Evolutionary conservation across 129 eudicot genomes (phyloP).

Genomic region (Mikania micrantha): DNA sequence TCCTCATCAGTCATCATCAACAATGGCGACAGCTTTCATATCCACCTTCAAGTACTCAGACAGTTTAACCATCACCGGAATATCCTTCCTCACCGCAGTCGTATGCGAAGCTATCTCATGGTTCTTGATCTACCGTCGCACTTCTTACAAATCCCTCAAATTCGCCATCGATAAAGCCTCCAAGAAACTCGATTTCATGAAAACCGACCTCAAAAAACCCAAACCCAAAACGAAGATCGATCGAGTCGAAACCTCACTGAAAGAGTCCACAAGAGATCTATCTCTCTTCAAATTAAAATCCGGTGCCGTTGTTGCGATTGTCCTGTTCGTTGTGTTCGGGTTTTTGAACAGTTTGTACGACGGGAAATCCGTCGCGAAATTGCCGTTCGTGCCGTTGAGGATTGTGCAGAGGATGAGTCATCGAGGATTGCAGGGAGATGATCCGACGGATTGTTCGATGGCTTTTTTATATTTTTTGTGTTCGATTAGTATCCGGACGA

Average conservation of each 20-base stretch:
- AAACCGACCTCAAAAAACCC: conserved; percentile 56
- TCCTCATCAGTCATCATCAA: too few relatives aligned
- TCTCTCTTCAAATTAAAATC: conserved; percentile 88
- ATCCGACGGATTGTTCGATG: conserved; percentile 96
- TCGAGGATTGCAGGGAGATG: conserved; percentile 74
- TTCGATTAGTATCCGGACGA: conserved; percentile 83
- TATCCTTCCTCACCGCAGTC: conserved; percentile 72
- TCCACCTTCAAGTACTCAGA: conserved; percentile 54
- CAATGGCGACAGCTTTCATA: conserved; percentile 49
- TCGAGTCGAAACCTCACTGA: conserved; percentile 70
- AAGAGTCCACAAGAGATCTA: conserved; percentile 78
- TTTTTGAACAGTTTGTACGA: conserved; percentile 67
- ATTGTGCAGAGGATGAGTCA: conserved; percentile 95
- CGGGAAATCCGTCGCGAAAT: conserved; percentile 79
- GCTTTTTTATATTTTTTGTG: conserved; percentile 89
- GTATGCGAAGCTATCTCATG: conserved; percentile 88
- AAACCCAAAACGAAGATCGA: conserved; percentile 77
- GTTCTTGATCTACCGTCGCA: conserved; percentile 87
- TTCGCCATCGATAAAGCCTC: conserved; percentile 87
- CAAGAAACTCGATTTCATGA: conserved; percentile 90
- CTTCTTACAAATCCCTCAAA: conserved; percentile 92
- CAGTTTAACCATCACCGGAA: conserved; percentile 66
- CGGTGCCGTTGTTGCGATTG: conserved; percentile 83
- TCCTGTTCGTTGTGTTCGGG: conserved; percentile 73
- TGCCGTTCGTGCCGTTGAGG: conserved; percentile 80